A percentile compares a stretch with the other conserved stretches of the same genome.
Conservation (phyloP, 805 yeast genomes). For the Ogataea corticis region DNA sequence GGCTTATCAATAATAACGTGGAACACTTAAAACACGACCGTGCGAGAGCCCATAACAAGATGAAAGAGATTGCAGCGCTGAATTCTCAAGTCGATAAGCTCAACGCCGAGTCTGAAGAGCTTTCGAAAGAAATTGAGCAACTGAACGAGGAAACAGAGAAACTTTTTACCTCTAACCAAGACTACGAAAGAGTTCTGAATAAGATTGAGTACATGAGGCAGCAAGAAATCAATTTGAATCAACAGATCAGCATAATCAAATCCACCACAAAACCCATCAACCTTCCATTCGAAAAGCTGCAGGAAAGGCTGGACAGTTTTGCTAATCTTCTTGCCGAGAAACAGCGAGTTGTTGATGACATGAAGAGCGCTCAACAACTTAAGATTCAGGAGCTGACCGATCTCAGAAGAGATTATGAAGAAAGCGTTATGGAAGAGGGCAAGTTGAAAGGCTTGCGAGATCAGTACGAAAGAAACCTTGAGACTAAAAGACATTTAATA, state of each 20-base stretch:
- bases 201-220: constrained; percentile 58
- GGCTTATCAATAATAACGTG: constrained; percentile 74
- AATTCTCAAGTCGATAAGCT: constrained; percentile 44
- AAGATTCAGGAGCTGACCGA: constrained; percentile 8
- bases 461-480: constrained; percentile 23
- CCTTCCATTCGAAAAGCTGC: constrained; percentile 44
- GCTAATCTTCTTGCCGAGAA: constrained; percentile 30
- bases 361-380: constrained; percentile 21
- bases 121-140: constrained; percentile 50
- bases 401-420: constrained; percentile 36
- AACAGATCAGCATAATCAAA: constrained; percentile 54
- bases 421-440: constrained; percentile 53
- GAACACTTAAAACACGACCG: constrained; percentile 73
- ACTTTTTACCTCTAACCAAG: constrained; percentile 75
- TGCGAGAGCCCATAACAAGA: constrained; percentile 64
- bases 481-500: constrained; percentile 14
- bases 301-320: constrained; percentile 43
- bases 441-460: constrained; percentile 42
- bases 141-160: constrained; percentile 60
- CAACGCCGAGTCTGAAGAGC: constrained; percentile 46
- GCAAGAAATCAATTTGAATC: constrained; percentile 43
- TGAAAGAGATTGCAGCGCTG: constrained; percentile 46
- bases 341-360: constrained; percentile 17
- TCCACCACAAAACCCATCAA: constrained; percentile 46
- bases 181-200: constrained; percentile 71